Percentiles rank a stretch among this genome's conserved stretches.
Evolutionary conservation across 78 protist genomes (phyloP).

Genomic region (Protostelium mycophagum): DNA sequence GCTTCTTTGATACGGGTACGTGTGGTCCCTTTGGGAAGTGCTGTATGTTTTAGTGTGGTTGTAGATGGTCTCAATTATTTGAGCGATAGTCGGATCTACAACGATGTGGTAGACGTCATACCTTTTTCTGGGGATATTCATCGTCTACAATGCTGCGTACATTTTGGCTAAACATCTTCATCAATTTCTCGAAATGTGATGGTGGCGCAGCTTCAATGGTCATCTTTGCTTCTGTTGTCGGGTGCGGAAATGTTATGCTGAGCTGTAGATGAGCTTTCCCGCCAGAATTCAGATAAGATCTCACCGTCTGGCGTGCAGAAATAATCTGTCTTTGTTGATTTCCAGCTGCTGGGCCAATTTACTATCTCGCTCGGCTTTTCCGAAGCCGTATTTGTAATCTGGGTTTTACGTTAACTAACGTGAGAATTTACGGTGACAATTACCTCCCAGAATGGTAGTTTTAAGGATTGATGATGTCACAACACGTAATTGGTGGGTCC

Average conservation of each 20-base stretch:
- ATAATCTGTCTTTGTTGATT: neutral
- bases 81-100: too few relatives aligned
- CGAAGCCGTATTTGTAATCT: neutral
- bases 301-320: neutral
- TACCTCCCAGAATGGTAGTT: neutral
- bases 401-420: neutral
- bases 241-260: neutral
- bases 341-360: neutral
- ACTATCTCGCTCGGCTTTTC: neutral
- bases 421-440: neutral
- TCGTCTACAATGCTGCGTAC: neutral
- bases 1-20: too few relatives aligned
- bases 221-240: neutral
- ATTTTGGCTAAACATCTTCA: neutral
- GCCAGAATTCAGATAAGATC: neutral
- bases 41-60: too few relatives aligned
- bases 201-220: neutral
- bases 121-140: neutral
- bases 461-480: neutral
- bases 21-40: too few relatives aligned
- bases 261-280: neutral
- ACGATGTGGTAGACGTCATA: too few relatives aligned
- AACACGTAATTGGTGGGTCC: constrained; percentile 49
- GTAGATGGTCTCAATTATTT: too few relatives aligned
- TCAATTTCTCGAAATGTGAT: neutral